These are phyloP conservation scores for Coprinopsis cinerea DNA, from an alignment of 768 basidiomycete species.

Conservation along the genomic window DNA sequence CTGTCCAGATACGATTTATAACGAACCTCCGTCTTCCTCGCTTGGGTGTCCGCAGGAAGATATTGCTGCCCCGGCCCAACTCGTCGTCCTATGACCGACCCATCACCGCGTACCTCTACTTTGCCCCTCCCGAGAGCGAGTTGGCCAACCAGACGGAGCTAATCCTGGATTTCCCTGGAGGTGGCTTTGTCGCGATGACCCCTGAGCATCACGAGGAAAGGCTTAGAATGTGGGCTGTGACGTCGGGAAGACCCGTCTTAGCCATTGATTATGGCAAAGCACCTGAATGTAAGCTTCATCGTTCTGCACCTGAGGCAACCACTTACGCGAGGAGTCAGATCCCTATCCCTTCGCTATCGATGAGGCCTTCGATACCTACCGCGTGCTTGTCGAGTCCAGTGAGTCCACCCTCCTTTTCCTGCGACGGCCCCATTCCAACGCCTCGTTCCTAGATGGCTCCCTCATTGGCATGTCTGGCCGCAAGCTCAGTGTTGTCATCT, in stretches of 20 bases:
- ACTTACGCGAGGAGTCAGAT: conserved; percentile 41
- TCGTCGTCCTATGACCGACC: conserved; percentile 75
- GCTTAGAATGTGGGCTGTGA: conserved; percentile 77
- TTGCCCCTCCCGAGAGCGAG: conserved; percentile 58
- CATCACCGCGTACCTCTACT: conserved; percentile 80
- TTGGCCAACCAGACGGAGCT: conserved; percentile 69
- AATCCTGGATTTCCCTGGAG: conserved; percentile 90
- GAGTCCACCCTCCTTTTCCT: no score
- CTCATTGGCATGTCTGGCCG: conserved; percentile 87
- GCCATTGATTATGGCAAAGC: conserved; percentile 95
- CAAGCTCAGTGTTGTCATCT: conserved; percentile 69
- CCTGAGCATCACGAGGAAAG: conserved; percentile 97
- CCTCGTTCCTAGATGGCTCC: conserved; percentile 44
- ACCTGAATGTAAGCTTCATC: conserved; percentile 70
- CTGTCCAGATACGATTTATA: conserved; percentile 58
- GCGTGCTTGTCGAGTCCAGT: conserved; percentile 70
- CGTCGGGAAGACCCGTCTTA: conserved; percentile 73
- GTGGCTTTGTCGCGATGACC: conserved; percentile 94
- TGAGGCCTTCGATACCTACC: conserved; percentile 89
- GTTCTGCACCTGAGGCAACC: neutral
- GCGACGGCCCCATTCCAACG: neutral
- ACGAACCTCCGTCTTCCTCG: conserved; percentile 54
- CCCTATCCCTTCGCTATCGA: conserved; percentile 97
- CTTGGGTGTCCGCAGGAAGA: conserved; percentile 61
- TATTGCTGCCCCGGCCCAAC: conserved; percentile 78